A percentile compares a stretch with the other conserved stretches of the same genome.
phyloP scores from a whole-genome alignment of 805 yeast species.

The Metschnikowia baotianmanensis region DNA sequence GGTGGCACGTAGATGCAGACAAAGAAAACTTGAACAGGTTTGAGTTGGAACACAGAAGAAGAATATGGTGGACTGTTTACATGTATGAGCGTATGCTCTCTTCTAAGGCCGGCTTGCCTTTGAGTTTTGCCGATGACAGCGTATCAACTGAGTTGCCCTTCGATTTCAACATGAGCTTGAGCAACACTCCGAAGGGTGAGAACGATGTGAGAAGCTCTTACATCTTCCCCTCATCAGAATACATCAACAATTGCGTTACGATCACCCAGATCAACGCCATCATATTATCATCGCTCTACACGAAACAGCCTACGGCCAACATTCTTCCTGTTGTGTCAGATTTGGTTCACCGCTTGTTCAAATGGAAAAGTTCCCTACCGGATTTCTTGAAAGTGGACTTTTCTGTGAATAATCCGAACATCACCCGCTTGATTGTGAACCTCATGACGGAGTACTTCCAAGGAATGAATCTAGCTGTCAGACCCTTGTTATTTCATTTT shows the following conservation, averaged over 20 bases:
- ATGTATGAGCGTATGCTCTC: slow-evolving; percentile 70
- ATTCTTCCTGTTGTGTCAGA: slow-evolving; percentile 72
- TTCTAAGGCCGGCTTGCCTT: slow-evolving; percentile 77
- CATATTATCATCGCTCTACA: slow-evolving; percentile 65
- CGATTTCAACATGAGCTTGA: slow-evolving; percentile 59
- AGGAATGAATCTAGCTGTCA: slow-evolving; percentile 74
- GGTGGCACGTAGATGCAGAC: slow-evolving; percentile 82
- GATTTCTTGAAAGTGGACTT: slow-evolving; percentile 65
- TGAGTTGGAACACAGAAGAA: slow-evolving; percentile 51
- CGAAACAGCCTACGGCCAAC: slow-evolving; percentile 73
- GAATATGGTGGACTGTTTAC: slow-evolving; percentile 50
- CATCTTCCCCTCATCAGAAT: slow-evolving; percentile 77
- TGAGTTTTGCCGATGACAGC: slow-evolving; percentile 77
- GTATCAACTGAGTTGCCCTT: slow-evolving; percentile 75
- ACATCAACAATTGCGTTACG: slow-evolving; percentile 70
- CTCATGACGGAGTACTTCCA: slow-evolving; percentile 82
- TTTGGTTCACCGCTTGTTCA: slow-evolving; percentile 60
- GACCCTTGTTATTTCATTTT: slow-evolving; percentile 75
- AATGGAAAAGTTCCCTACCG: slow-evolving; percentile 68
- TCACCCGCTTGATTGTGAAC: slow-evolving; percentile 66
- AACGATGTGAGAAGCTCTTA: slow-evolving; percentile 61
- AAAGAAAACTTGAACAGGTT: slow-evolving; percentile 52
- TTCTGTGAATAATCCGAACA: slow-evolving; percentile 48
- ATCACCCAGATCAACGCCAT: slow-evolving; percentile 78
- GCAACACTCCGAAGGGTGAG: slow-evolving; percentile 34